Base-by-base conservation (phyloP, 805 yeast genomes). In the Wickerhamiella parazyma region DNA sequence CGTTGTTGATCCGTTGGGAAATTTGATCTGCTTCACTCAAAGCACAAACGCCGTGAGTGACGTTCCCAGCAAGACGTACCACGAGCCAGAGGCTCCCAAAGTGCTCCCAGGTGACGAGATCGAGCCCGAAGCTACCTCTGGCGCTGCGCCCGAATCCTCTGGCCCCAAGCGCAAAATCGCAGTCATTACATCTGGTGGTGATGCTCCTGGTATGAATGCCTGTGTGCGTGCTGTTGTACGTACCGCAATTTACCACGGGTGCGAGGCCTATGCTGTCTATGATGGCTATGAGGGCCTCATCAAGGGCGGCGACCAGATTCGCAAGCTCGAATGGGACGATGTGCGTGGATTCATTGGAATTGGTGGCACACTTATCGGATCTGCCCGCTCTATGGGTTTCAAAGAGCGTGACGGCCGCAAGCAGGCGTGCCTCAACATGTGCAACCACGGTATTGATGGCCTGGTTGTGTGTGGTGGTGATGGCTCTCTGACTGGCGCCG, bases 181-280 rank as follows among this genome's bases (percentile, higher is more conserved):
- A 4, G 91, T 91, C 41, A 86, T 91, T 89, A 91, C 97, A 5
- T 84, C 95, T 1, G 98, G 98, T 54, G 98, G 99, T 64, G 99
- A 91, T 60, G 82, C 97, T 42, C 98, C 93, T 24, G 99, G 99
- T 56, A 91, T 91, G 98, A 85, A 86, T 63, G 89, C 96, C 4
- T 83, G 79, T 21, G 98, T 91, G 6, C 72, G 98, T 50, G 94
- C 97, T 0, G 94, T 91, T 47, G 95, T 89, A 7, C 74, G 98
- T 55, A 76, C 95, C 1, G 95, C 94, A 49, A 84, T 91, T 50
- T 75, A 69, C 66, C 70, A 76, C 46, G 87, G 81, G 14, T 91
- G 97, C 67, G 93, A 86, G 50, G 89, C 86, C 24, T 91, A 71
- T 56, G 96, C 93, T 21, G 76, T 93, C 39, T 79, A 75, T 60